phyloP scores from a whole-genome alignment of 192 early-diverging fungal species.

The Backusella parvicylindrica region DNA sequence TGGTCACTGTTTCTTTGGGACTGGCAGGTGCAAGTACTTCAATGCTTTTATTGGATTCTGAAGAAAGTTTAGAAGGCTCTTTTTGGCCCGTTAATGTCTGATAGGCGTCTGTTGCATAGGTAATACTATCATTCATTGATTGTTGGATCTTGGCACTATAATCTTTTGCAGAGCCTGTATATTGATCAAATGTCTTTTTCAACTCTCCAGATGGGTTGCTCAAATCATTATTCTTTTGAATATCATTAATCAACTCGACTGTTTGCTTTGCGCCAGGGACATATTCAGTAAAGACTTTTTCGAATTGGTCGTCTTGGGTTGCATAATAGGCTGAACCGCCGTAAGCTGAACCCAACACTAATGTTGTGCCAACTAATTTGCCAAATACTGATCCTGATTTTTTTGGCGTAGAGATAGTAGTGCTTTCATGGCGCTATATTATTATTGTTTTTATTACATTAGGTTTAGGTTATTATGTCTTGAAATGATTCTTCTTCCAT shows the following conservation, averaged over 20 bases:
- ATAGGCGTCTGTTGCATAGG: constrained; percentile 20
- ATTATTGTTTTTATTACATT: background rate
- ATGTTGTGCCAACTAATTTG: background rate
- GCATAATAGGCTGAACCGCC: constrained; percentile 46
- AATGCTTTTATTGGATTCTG: background rate
- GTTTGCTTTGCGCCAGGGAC: constrained; percentile 54
- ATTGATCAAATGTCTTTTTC: constrained; percentile 15
- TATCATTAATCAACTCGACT: constrained; percentile 45
- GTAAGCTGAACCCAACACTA: background rate
- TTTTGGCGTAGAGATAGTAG: background rate
- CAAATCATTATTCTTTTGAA: constrained; percentile 45
- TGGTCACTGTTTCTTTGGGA: background rate
- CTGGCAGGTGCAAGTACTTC: background rate
- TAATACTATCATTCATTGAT: constrained; percentile 22
- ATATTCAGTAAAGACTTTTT: constrained; percentile 49
- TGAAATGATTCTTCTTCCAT: background rate
- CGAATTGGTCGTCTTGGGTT: constrained; percentile 47
- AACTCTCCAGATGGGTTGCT: constrained; percentile 20
- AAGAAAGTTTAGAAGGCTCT: background rate
- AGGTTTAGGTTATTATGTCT: background rate
- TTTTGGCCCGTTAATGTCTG: constrained; percentile 22
- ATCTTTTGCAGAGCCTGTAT: constrained; percentile 11
- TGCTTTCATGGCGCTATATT: constrained; percentile 24
- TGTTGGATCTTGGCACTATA: constrained; percentile 18
- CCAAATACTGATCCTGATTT: background rate